Evolutionary conservation across 441 rosid species (phyloP).

Genomic region (Cnidoscolus chayamansa): DNA sequence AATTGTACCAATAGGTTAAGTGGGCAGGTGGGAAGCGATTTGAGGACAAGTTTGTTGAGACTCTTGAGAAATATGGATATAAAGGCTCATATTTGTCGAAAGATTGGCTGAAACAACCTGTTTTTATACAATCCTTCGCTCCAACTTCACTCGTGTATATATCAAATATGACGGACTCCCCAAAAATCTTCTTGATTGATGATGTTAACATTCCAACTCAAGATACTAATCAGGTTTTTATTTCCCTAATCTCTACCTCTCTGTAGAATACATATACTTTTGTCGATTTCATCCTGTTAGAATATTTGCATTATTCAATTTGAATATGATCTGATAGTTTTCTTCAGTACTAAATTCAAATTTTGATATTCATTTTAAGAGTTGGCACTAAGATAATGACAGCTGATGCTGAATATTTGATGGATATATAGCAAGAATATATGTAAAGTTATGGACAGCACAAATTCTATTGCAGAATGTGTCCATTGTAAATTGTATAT

Average conservation of each 20-base stretch:
- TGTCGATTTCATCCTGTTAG: background rate
- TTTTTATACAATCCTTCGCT: conserved; percentile 93
- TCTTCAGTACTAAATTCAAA: background rate
- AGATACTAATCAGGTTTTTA: conserved; percentile 87
- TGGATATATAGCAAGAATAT: background rate
- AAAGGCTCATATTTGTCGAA: conserved; percentile 73
- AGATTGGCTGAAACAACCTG: conserved; percentile 78
- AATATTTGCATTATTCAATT: background rate
- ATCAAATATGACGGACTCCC: conserved; percentile 67
- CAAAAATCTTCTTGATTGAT: conserved; percentile 79
- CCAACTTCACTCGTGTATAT: conserved; percentile 76
- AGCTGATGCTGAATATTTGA: background rate
- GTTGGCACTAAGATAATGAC: background rate
- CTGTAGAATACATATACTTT: background rate
- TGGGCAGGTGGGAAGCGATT: conserved; percentile 70
- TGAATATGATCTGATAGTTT: background rate
- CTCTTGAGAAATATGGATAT: conserved; percentile 73
- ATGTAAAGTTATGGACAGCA: background rate
- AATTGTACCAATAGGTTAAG: conserved; percentile 53
- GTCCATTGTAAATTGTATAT: no score
- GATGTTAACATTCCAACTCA: conserved; percentile 61
- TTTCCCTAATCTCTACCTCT: conserved; percentile 2
- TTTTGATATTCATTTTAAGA: background rate
- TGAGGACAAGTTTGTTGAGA: conserved; percentile 70
- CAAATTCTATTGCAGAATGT: background rate